These are phyloP conservation scores for Solanum infundibuliforme DNA, from an alignment of 257 asterid genomes.

Conservation along the genomic window DNA sequence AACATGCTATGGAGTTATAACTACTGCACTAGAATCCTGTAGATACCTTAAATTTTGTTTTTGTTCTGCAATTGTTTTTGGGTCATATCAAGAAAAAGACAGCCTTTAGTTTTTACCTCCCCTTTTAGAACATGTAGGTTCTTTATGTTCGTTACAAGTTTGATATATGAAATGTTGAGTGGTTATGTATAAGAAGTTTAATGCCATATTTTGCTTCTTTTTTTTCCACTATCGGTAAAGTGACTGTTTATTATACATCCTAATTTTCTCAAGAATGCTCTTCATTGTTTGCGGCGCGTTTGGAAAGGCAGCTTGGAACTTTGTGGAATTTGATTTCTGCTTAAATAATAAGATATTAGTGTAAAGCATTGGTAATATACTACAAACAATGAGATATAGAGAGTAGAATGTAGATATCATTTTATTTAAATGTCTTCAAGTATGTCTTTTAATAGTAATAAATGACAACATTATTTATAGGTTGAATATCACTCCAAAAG, in stretches of 20 bases:
- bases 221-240: neutral
- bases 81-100: neutral
- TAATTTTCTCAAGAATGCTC: neutral
- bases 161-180: neutral
- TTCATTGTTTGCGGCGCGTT: neutral
- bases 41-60: slow-evolving; percentile 4
- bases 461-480: no score
- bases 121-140: neutral
- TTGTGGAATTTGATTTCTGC: neutral
- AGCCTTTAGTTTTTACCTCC: neutral
- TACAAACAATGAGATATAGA: neutral
- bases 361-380: neutral
- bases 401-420: neutral
- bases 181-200: neutral
- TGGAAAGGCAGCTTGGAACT: neutral
- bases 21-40: neutral
- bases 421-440: neutral
- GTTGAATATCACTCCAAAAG: neutral
- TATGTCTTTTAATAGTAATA: neutral
- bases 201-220: neutral
- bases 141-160: neutral
- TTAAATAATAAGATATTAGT: neutral
- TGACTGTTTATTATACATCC: neutral
- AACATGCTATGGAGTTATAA: neutral
- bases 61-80: neutral